Base-by-base conservation (phyloP, 192 early-diverging fungal species). In the Entomortierella parvispora region DNA sequence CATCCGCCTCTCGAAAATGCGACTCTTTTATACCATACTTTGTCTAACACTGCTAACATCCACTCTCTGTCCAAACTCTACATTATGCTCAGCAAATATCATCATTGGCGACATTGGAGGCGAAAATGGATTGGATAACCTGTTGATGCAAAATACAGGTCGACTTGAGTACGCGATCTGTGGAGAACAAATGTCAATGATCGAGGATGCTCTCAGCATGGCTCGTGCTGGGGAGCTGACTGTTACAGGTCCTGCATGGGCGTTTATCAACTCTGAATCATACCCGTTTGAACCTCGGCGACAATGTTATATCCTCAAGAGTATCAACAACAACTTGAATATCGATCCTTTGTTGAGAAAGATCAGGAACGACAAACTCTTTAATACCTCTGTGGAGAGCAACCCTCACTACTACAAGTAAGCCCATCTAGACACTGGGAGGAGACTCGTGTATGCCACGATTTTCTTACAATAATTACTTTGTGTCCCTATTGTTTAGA, bases 81-180 rank as follows among this genome's bases (percentile, higher is more conserved):
- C 51, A 31, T 17, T 5, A 15, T 52, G 9, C 14, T 14, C 58
- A 71, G 69, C 69, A 26, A 71, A 71, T 15, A 63, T 85, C 28
- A 75, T 85, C 42, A 54, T 85, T 55, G 84, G 84, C 4, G 71
- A 82, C 62, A 40, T 77, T 2, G 74, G 69, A 4, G 33, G 31
- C 2, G 60, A 55, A 4, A 53, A 72, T 46, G 58, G 44, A 48
- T 45, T 64, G 1, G 61, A 48, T 17, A 57, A 49, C 20, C 47
- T 71, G 5, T 48, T 71, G 17, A 15, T 65, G 15, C 70, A 72
- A 33, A 55, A 57, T 23, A 72, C 62, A 12, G 84, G 82, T 4
- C 80, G 84, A 48, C 42, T 85, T 2, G 84, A 85, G 45, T 85
- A 83, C 29, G 80, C 84, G 2, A 82, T 85, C 23, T 79, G 82